Conservation (phyloP, 2,329 filamentous ascomycete species). For the Cryphonectria radicalis region DNA sequence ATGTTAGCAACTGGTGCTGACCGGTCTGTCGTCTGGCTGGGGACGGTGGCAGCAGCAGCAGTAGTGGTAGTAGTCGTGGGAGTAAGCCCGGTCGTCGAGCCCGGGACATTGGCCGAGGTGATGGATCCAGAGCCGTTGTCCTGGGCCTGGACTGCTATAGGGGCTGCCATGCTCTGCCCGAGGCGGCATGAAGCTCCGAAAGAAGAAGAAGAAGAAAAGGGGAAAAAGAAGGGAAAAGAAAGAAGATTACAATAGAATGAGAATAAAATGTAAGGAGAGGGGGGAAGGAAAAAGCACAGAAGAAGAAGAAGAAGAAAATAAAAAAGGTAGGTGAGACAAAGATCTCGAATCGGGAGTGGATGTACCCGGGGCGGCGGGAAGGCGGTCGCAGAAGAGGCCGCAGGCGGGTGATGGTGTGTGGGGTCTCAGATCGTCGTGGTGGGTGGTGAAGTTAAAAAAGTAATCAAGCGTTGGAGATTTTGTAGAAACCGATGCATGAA, state of each 20-base stretch:
- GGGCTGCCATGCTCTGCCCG: conserved; percentile 25
- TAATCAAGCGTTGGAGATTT: background rate
- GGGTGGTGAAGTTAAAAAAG: background rate
- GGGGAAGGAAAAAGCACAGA: too few relatives aligned
- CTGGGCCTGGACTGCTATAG: conserved; percentile 22
- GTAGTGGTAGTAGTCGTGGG: background rate
- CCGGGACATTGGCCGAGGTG: conserved; percentile 22
- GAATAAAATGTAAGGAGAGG: too few relatives aligned
- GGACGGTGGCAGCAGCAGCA: background rate
- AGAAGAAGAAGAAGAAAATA: too few relatives aligned
- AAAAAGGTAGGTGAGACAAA: background rate
- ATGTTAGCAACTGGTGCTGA: conserved; percentile 26
- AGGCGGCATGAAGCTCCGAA: conserved; percentile 22
- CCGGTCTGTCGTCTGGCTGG: conserved; percentile 22
- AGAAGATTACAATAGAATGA: too few relatives aligned
- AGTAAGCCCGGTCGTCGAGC: conserved; percentile 13
- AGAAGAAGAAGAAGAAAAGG: background rate
- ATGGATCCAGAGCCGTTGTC: conserved; percentile 26
- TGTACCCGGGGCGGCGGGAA: conserved; percentile 2
- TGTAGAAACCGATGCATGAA: background rate
- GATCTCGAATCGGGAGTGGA: background rate
- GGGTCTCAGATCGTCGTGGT: conserved; percentile 1
- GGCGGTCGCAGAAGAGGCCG: conserved; percentile 5
- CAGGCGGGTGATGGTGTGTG: conserved; percentile 6
- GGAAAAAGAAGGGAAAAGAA: too few relatives aligned